These are phyloP conservation scores for Trypethelium eluteriae DNA, from an alignment of 495 filamentous ascomycete species.

Conservation along the genomic window DNA sequence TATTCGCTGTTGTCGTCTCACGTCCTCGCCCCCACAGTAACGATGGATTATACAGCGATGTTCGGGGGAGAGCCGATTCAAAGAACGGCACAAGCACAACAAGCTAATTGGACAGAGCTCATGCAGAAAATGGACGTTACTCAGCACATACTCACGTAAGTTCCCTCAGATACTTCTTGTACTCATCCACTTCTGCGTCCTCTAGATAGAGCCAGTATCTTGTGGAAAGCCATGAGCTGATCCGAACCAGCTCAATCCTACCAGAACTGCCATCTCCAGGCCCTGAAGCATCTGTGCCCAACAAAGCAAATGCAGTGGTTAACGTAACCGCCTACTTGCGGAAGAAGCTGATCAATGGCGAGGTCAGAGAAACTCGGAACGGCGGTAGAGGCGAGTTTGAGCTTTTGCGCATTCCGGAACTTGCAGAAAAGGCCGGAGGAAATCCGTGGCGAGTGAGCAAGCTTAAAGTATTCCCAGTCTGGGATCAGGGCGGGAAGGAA, in stretches of 20 bases:
- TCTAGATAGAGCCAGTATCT: background rate
- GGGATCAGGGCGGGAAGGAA: constrained; percentile 3
- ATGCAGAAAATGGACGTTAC: constrained; percentile 8
- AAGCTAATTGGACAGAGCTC: background rate
- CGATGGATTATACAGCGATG: background rate
- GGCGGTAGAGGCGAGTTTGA: constrained; percentile 1
- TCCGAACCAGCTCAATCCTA: background rate
- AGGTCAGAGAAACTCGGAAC: background rate
- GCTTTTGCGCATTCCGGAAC: background rate
- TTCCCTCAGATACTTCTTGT: background rate
- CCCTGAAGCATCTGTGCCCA: background rate
- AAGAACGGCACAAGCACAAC: background rate
- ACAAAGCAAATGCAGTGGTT: background rate
- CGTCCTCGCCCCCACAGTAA: background rate
- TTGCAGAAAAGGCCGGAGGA: constrained; percentile 1
- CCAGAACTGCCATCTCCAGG: background rate
- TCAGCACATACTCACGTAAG: constrained; percentile 7
- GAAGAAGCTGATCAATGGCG: background rate
- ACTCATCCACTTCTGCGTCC: background rate
- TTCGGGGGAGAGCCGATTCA: constrained; percentile 1
- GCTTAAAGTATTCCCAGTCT: background rate
- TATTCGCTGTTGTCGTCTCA: background rate
- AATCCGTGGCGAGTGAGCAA: background rate
- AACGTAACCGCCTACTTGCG: constrained; percentile 6
- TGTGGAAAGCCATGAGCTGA: background rate